Evolutionary conservation across 345 rosid species (phyloP).

Genomic region (Salix arbutifolia): DNA sequence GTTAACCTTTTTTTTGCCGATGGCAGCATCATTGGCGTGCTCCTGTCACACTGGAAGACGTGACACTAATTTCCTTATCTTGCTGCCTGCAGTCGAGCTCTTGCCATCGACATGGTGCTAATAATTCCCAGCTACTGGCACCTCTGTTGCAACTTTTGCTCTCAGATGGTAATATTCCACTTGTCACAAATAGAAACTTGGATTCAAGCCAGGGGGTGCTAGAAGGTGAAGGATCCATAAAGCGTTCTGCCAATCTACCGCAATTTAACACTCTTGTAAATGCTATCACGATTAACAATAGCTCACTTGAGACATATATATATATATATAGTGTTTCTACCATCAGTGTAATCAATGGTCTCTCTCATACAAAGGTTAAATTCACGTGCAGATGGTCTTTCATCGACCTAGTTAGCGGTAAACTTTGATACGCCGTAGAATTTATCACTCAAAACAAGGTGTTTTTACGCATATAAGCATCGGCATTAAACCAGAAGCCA

Average conservation of each 20-base stretch:
- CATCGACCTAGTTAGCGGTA: not conserved
- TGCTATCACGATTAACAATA: not conserved
- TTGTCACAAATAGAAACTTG: not conserved
- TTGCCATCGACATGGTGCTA: not conserved
- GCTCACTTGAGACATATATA: not conserved
- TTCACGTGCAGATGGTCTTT: not conserved
- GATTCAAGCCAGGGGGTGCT: not conserved
- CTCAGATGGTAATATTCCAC: not conserved
- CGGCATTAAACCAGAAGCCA: not conserved
- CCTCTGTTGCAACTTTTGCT: not conserved
- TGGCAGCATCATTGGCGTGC: not conserved
- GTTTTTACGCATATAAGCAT: not conserved
- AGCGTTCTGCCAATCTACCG: slow-evolving; percentile 2
- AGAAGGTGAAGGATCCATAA: slow-evolving; percentile 7
- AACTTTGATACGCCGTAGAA: not conserved
- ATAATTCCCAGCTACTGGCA: not conserved
- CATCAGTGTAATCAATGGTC: not conserved
- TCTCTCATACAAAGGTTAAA: not conserved
- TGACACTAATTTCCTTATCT: not conserved
- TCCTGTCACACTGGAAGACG: not conserved
- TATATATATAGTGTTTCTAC: not conserved
- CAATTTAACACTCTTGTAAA: slow-evolving; percentile 24
- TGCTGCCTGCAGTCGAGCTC: not conserved
- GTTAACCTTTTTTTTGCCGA: not conserved
- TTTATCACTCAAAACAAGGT: not conserved